Conservation (phyloP, 257 asterid species). For the Verbascum thapsus region DNA sequence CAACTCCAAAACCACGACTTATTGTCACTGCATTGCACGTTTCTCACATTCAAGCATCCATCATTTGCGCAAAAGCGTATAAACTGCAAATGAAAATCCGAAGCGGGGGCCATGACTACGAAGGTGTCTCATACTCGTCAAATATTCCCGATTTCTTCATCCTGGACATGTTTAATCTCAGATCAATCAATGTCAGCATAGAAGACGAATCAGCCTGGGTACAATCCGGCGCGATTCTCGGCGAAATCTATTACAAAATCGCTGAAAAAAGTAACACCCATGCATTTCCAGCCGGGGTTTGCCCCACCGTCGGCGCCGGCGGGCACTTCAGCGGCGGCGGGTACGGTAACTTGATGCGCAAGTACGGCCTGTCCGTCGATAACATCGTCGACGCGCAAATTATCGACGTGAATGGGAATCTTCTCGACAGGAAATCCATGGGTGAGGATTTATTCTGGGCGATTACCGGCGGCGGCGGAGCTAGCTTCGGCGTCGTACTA, state of each 20-base stretch:
- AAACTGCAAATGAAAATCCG: constrained; percentile 49
- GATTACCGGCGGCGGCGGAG: constrained; percentile 57
- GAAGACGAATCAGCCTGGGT: constrained; percentile 50
- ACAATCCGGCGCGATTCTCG: constrained; percentile 49
- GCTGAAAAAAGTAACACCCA: constrained; percentile 40
- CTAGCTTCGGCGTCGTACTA: constrained; percentile 50
- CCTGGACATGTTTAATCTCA: constrained; percentile 54
- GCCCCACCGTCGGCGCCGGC: constrained; percentile 63
- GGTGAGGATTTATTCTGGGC: constrained; percentile 72
- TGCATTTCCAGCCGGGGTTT: constrained; percentile 57
- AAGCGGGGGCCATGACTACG: constrained; percentile 68
- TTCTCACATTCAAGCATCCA: constrained; percentile 56
- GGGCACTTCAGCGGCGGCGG: constrained; percentile 65
- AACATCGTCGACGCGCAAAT: constrained; percentile 49
- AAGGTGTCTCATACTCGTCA: constrained; percentile 53
- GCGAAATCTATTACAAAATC: constrained; percentile 51
- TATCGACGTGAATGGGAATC: constrained; percentile 44
- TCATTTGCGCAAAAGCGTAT: constrained; percentile 41
- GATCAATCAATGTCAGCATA: constrained; percentile 35
- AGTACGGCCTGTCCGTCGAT: constrained; percentile 53
- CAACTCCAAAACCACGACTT: constrained; percentile 54
- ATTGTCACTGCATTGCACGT: constrained; percentile 51
- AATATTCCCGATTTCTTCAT: constrained; percentile 42
- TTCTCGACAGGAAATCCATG: constrained; percentile 49
- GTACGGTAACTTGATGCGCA: constrained; percentile 58